Evolutionary conservation across 2,329 filamentous ascomycete species (phyloP).

Genomic region (Claviceps quebecensis): DNA sequence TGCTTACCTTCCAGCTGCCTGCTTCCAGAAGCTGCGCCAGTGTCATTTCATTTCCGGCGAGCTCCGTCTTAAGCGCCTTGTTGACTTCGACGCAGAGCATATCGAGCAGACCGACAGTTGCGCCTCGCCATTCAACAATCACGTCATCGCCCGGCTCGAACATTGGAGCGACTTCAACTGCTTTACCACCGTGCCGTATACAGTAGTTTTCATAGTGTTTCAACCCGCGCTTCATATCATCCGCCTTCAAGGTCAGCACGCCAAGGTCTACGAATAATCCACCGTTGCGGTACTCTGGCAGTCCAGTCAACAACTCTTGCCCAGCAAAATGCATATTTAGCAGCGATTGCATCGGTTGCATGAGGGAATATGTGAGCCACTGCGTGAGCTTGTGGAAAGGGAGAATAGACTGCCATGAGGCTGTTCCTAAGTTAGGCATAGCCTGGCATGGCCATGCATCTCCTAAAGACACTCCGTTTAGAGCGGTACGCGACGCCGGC

Average conservation of each 20-base stretch:
- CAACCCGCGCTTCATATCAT: slow-evolving; percentile 57
- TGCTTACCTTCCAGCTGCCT: slow-evolving; percentile 86
- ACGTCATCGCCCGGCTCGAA: slow-evolving; percentile 47
- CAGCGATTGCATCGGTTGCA: slow-evolving; percentile 76
- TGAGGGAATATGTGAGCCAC: slow-evolving; percentile 88
- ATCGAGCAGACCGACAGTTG: slow-evolving; percentile 47
- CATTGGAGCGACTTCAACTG: slow-evolving; percentile 39
- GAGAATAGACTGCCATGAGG: slow-evolving; percentile 62
- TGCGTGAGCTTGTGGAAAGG: slow-evolving; percentile 92
- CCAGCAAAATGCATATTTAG: slow-evolving; percentile 72
- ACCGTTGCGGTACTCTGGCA: slow-evolving; percentile 87
- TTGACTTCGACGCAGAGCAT: slow-evolving; percentile 36
- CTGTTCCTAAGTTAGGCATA: slow-evolving; percentile 49
- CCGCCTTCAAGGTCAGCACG: slow-evolving; percentile 59
- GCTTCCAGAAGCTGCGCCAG: slow-evolving; percentile 87
- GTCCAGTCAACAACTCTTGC: slow-evolving; percentile 66
- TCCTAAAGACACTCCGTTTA: slow-evolving; percentile 76
- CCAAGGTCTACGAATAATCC: slow-evolving; percentile 78
- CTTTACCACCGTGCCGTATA: slow-evolving; percentile 53
- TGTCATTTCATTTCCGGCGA: slow-evolving; percentile 58
- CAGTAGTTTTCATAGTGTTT: slow-evolving; percentile 51
- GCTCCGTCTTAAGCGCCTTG: slow-evolving; percentile 47
- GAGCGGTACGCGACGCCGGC: slow-evolving; percentile 72
- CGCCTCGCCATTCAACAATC: slow-evolving; percentile 51
- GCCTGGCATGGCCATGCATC: slow-evolving; percentile 86